These are phyloP conservation scores for Diaporthe amygdali DNA, from an alignment of 2,329 filamentous ascomycete species.

Conservation along the genomic window DNA sequence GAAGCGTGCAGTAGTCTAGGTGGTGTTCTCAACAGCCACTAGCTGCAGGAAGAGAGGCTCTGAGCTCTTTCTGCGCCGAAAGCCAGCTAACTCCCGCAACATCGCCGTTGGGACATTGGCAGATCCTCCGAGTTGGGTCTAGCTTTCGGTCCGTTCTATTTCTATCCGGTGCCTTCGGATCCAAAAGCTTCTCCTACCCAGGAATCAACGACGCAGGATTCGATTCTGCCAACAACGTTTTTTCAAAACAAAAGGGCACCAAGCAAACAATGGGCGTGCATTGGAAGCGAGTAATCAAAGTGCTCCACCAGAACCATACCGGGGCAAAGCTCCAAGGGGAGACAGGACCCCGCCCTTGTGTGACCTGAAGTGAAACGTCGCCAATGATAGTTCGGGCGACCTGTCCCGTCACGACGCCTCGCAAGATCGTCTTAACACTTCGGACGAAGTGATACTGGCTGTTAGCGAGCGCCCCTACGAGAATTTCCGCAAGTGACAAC, in stretches of 20 bases:
- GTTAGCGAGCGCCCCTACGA: conserved; percentile 1
- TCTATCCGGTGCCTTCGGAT: neutral
- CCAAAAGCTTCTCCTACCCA: neutral
- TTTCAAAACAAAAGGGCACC: neutral
- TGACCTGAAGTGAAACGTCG: conserved; percentile 25
- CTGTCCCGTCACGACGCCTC: conserved; percentile 5
- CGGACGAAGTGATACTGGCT: conserved; percentile 12
- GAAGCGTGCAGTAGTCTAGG: neutral
- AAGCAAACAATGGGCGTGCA: neutral
- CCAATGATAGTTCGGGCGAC: conserved; percentile 22
- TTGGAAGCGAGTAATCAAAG: neutral
- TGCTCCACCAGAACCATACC: conserved; percentile 2
- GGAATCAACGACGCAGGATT: neutral
- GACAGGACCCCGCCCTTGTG: conserved; percentile 23
- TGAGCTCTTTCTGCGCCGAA: neutral
- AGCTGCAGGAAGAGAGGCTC: neutral
- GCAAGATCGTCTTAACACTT: conserved; percentile 19
- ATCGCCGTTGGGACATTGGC: neutral
- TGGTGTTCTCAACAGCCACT: neutral
- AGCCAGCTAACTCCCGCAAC: neutral
- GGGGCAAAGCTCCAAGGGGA: conserved; percentile 14
- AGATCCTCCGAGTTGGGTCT: neutral
- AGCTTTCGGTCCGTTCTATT: conserved; percentile 18
- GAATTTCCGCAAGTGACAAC: neutral
- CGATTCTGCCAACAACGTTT: neutral